Conservation (phyloP, 2,329 filamentous ascomycete species). For the Pestalotiopsis sp. region DNA sequence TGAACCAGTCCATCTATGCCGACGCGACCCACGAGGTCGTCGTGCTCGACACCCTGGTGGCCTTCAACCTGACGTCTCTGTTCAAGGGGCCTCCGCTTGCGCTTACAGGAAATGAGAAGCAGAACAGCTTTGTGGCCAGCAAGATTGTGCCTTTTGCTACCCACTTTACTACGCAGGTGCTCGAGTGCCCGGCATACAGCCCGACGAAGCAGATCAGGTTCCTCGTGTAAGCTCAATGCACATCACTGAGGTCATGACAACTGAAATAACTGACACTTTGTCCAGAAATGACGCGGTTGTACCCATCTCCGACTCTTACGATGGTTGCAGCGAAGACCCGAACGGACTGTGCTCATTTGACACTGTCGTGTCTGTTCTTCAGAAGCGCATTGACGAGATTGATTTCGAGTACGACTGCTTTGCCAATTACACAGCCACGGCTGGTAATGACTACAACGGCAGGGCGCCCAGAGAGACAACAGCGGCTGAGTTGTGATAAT, state of each 20-base stretch:
- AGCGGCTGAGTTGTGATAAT: not conserved
- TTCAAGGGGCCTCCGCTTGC: slow-evolving; percentile 31
- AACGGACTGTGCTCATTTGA: slow-evolving; percentile 35
- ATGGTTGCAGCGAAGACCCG: slow-evolving; percentile 27
- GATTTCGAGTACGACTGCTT: slow-evolving; percentile 35
- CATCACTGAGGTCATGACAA: not conserved
- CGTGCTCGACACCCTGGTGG: slow-evolving; percentile 31
- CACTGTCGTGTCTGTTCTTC: slow-evolving; percentile 30
- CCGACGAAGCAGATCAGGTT: slow-evolving; percentile 35
- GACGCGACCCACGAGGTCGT: slow-evolving; percentile 46
- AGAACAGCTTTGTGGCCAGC: slow-evolving; percentile 32
- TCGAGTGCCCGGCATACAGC: slow-evolving; percentile 33
- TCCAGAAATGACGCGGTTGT: slow-evolving; percentile 35
- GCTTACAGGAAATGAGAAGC: slow-evolving; percentile 18
- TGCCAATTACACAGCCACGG: slow-evolving; percentile 27
- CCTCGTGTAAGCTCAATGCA: slow-evolving; percentile 27
- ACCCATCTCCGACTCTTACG: slow-evolving; percentile 28
- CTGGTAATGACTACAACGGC: slow-evolving; percentile 33
- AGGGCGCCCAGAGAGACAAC: slow-evolving; percentile 22
- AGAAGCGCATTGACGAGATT: slow-evolving; percentile 32
- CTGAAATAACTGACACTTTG: not conserved
- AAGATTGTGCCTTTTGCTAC: slow-evolving; percentile 35
- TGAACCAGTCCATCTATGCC: slow-evolving; percentile 44
- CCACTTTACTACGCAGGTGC: slow-evolving; percentile 35
- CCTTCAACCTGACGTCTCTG: slow-evolving; percentile 34